Conservation (phyloP, 768 basidiomycete genomes). For the Amanita pallidorosea region DNA sequence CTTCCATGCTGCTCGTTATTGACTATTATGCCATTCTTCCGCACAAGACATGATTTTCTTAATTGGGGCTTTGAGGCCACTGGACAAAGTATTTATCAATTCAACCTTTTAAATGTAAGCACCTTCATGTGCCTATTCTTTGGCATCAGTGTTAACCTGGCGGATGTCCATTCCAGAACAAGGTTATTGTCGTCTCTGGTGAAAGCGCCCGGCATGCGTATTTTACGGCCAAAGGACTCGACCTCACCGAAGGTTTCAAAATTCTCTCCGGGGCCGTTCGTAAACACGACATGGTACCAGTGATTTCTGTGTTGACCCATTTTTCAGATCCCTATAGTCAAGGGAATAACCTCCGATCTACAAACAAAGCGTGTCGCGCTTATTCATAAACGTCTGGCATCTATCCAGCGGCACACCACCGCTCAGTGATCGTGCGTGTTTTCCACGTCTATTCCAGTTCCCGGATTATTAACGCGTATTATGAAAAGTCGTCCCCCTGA, state of each 20-base stretch:
- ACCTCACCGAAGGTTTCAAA: conserved; percentile 72
- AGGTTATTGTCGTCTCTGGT: conserved; percentile 68
- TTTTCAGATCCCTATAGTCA: conserved; percentile 61
- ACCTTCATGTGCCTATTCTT: not conserved
- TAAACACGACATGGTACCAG: conserved; percentile 12
- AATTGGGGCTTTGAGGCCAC: conserved; percentile 62
- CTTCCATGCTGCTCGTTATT: conserved; percentile 51
- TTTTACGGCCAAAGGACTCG: conserved; percentile 59
- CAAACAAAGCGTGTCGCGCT: conserved; percentile 47
- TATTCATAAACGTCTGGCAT: conserved; percentile 63
- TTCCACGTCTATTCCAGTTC: conserved; percentile 7
- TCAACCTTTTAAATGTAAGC: conserved; percentile 57
- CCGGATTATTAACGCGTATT: conserved; percentile 4
- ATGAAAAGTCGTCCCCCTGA: conserved; percentile 48
- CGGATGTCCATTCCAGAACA: conserved; percentile 35
- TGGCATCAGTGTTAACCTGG: not conserved
- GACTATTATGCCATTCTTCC: conserved; percentile 59
- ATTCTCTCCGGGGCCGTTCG: conserved; percentile 69
- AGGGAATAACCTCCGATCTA: conserved; percentile 64
- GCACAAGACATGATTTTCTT: conserved; percentile 59
- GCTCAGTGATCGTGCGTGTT: conserved; percentile 45
- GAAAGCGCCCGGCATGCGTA: conserved; percentile 59
- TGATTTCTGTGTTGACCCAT: conserved; percentile 10
- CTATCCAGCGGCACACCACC: conserved; percentile 53
- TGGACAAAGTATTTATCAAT: conserved; percentile 57